Base-by-base conservation (phyloP, 768 basidiomycete species). In the Holtermannia corniformis region DNA sequence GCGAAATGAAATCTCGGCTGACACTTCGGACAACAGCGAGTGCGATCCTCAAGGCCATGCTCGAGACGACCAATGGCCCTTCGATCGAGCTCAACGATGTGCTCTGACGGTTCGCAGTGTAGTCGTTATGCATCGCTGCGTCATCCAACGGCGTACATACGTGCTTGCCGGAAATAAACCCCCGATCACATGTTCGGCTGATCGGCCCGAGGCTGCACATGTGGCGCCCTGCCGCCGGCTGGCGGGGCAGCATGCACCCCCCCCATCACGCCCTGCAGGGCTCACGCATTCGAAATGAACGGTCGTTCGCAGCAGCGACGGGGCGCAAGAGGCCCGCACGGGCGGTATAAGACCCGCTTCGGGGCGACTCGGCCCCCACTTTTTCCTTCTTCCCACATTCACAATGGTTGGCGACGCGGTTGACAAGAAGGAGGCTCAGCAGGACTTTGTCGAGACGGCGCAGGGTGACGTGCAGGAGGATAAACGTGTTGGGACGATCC, bases 41-140 rank as follows among this genome's bases (percentile, higher is more conserved):
- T 32, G 76, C 82, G 7, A 87, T 95, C 64, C 78, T 75, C n/a
- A 82, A 82, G 59, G 85, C 91, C 21, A 77, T 87, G 63, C 79
- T 95, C 40, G 92, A 87, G 70, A 86, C 89, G 22, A 80, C 80
- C 24, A 84, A 84, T 61, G 88, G 88, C 16, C 91, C 90, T n/a
- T 85, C 86, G 14, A 91, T 95, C 70, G 84, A 81, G 63, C 79
- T 95, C 72, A 80, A 81, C 51, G 90, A 91, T 76, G 62, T 68
- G 11, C 49, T 59, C 32, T 55, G 56, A 41, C 32, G n/a, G n/a
- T n/a, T n/a, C n/a, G n/a, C n/a, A n/a, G n/a, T n/a, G n/a, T 37
- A 37, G 32, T 37, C 16, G 7, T 7, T 16, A 37, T 37, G 32
- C 32, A 37, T 37, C 32, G 16, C 7, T 37, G 7, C 10, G 32